Conservation (phyloP, 2,329 filamentous ascomycete genomes). For the Emydomyces testavorans region DNA sequence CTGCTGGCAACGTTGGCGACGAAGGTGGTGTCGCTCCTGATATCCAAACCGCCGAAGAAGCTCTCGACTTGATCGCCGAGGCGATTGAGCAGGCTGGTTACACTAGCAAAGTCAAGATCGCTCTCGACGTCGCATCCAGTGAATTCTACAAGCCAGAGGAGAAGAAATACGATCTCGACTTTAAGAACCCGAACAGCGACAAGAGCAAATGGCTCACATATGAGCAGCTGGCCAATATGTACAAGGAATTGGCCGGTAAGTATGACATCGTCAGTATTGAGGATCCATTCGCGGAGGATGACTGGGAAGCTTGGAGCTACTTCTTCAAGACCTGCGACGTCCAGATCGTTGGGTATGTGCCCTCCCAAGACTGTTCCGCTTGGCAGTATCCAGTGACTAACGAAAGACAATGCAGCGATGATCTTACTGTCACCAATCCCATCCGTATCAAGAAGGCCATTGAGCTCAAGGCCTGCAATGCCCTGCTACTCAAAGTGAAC, state of each 20-base stretch:
- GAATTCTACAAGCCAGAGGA: slow-evolving; percentile 97
- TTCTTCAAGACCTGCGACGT: slow-evolving; percentile 99
- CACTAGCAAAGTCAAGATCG: slow-evolving; percentile 91
- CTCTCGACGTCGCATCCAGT: slow-evolving; percentile 97
- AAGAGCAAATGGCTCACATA: slow-evolving; percentile 96
- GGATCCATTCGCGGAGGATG: slow-evolving; percentile 98
- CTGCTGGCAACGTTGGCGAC: slow-evolving; percentile 96
- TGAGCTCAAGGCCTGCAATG: slow-evolving; percentile 97
- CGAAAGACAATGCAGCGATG: slow-evolving; percentile 48
- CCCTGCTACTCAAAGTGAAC: slow-evolving; percentile 98
- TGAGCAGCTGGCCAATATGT: slow-evolving; percentile 87
- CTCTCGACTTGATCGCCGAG: slow-evolving; percentile 87
- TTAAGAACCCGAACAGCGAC: slow-evolving; percentile 99
- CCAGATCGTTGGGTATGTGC: slow-evolving; percentile 73
- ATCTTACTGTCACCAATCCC: slow-evolving; percentile 98
- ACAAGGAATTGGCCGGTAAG: slow-evolving; percentile 77
- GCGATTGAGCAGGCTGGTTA: slow-evolving; percentile 93
- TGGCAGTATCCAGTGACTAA: not conserved
- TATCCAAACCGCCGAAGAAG: slow-evolving; percentile 94
- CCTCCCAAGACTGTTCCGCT: no score
- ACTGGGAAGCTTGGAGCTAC: slow-evolving; percentile 99
- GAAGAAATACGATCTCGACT: slow-evolving; percentile 99
- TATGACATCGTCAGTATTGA: slow-evolving; percentile 99
- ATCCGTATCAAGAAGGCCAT: slow-evolving; percentile 99
- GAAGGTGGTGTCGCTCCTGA: slow-evolving; percentile 99